Evolutionary conservation across 2,329 filamentous ascomycete genomes (phyloP).

Genomic region (Clarireedia paspali): DNA sequence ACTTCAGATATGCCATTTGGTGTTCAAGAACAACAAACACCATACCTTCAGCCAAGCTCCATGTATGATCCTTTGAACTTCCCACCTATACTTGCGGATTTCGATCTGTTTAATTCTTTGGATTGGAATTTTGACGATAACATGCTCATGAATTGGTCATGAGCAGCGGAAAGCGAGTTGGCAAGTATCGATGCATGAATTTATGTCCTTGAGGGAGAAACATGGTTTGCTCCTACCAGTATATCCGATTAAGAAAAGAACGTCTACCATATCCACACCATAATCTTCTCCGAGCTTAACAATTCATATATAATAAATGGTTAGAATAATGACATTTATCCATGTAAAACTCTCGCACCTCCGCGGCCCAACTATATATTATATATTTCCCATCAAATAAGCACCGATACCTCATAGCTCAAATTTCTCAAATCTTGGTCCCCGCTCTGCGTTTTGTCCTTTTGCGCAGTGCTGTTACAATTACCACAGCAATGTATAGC

Average conservation of each 20-base stretch:
- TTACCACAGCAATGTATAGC: slow-evolving; percentile 33
- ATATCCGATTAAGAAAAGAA: too few relatives aligned
- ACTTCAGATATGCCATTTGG: background rate
- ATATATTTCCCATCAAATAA: background rate
- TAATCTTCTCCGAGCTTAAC: too few relatives aligned
- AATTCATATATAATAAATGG: too few relatives aligned
- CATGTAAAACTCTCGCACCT: background rate
- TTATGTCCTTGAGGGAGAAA: background rate
- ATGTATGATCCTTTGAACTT: slow-evolving; percentile 5
- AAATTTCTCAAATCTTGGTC: background rate
- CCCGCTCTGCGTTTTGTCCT: background rate
- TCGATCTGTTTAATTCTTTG: slow-evolving; percentile 15
- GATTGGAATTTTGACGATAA: slow-evolving; percentile 16
- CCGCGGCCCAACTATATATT: background rate
- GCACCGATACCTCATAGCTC: background rate
- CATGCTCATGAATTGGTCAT: background rate
- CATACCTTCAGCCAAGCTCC: slow-evolving; percentile 1
- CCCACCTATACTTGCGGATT: slow-evolving; percentile 8
- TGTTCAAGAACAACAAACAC: background rate
- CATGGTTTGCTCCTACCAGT: background rate
- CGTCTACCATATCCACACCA: too few relatives aligned
- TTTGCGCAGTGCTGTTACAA: slow-evolving; percentile 14
- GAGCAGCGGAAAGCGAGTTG: background rate
- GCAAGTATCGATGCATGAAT: background rate
- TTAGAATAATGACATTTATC: too few relatives aligned